Evolutionary conservation across 805 yeast species (phyloP).

Genomic region (Candida boidinii): DNA sequence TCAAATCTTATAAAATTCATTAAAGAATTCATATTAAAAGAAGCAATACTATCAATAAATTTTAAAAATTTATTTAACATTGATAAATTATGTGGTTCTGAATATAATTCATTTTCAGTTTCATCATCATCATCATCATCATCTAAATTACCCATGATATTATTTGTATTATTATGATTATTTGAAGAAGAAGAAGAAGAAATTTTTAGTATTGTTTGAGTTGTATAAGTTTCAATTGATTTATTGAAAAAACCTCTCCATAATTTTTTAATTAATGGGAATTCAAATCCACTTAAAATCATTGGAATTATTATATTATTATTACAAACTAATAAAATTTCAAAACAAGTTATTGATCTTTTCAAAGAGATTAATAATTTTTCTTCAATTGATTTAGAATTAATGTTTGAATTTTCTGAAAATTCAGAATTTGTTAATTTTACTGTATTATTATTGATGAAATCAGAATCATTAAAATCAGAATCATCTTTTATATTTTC

Average conservation of each 20-base stretch:
- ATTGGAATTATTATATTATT: too few species aligned
- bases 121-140: not conserved
- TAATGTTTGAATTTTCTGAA: slow-evolving; percentile 12
- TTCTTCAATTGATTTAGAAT: slow-evolving; percentile 8
- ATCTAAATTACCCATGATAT: not conserved
- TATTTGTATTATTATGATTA: too few species aligned
- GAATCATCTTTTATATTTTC: too few species aligned
- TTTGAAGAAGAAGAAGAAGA: too few species aligned
- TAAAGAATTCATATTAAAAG: slow-evolving; percentile 73
- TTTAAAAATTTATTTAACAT: slow-evolving; percentile 53
- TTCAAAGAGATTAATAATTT: slow-evolving; percentile 12
- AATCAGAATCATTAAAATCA: too few species aligned
- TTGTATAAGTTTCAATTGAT: slow-evolving; percentile 12
- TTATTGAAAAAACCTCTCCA: slow-evolving; percentile 25
- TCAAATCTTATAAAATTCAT: slow-evolving; percentile 53
- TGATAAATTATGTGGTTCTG: slow-evolving; percentile 15
- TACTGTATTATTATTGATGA: not conserved
- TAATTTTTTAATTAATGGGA: slow-evolving; percentile 13
- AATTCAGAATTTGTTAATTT: too few species aligned
- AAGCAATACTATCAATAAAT: slow-evolving; percentile 75
- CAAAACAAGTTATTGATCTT: too few species aligned
- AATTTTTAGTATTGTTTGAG: too few species aligned
- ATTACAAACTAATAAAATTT: too few species aligned
- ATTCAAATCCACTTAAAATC: too few species aligned
- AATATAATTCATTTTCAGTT: not conserved